A percentile compares a stretch with the other conserved stretches of the same genome.
Evolutionary conservation across 2,329 filamentous ascomycete species (phyloP).

Genomic region (Bisporella sp.): DNA sequence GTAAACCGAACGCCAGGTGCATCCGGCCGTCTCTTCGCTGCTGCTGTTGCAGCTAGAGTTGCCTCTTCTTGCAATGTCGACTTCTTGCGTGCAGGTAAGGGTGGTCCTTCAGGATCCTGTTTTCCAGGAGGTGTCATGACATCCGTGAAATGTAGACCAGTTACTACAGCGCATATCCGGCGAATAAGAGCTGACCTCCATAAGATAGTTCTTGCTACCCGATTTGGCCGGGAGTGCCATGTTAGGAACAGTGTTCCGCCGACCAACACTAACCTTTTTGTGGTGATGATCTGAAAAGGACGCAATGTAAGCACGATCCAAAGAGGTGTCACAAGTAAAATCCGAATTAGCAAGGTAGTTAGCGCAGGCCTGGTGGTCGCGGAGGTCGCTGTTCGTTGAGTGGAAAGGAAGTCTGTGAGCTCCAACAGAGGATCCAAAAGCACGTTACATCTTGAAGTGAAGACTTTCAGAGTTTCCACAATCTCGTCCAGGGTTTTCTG

Average conservation of each 20-base stretch:
- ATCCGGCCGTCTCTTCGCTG: slow-evolving; percentile 33
- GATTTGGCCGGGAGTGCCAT: slow-evolving; percentile 84
- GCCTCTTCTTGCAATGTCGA: slow-evolving; percentile 18
- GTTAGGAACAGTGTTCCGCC: slow-evolving; percentile 82
- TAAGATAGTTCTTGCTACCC: slow-evolving; percentile 77
- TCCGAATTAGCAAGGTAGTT: slow-evolving; percentile 81
- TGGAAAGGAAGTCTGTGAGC: slow-evolving; percentile 88
- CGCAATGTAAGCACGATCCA: slow-evolving; percentile 82
- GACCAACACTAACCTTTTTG: slow-evolving; percentile 74
- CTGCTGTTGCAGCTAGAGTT: slow-evolving; percentile 28
- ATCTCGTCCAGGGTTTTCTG: slow-evolving; percentile 97
- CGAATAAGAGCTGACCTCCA: slow-evolving; percentile 82
- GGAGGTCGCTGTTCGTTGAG: slow-evolving; percentile 81
- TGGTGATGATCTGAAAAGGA: slow-evolving; percentile 78
- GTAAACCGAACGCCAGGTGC: slow-evolving; percentile 88
- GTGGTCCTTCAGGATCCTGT: slow-evolving; percentile 24
- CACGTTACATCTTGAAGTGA: slow-evolving; percentile 88
- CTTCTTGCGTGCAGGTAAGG: slow-evolving; percentile 23
- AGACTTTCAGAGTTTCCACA: slow-evolving; percentile 82
- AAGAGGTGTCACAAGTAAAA: slow-evolving; percentile 78
- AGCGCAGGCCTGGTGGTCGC: slow-evolving; percentile 87
- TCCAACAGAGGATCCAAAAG: slow-evolving; percentile 82
- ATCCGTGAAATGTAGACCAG: slow-evolving; percentile 68
- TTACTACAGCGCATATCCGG: slow-evolving; percentile 62
- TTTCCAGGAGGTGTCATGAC: slow-evolving; percentile 26